Evolutionary conservation across 169 alveolate species (phyloP).

Genomic region (Theileria sp.): DNA sequence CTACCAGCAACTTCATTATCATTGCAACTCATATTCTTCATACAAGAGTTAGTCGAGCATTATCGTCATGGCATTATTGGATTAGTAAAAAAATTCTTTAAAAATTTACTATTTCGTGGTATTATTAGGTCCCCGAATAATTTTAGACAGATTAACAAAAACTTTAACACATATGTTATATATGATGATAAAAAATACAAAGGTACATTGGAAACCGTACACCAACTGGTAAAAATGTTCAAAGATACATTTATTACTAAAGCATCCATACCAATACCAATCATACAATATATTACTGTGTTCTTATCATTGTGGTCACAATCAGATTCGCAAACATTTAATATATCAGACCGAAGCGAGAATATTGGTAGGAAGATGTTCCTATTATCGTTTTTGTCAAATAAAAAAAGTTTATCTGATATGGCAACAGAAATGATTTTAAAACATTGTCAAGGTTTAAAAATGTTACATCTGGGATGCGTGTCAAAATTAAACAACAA

Average conservation of each 20-base stretch:
- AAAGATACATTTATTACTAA: conserved; percentile 46
- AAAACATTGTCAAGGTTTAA: conserved; percentile 29
- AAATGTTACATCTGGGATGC: conserved; percentile 58
- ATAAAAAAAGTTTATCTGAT: conserved; percentile 30
- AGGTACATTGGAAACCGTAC: conserved; percentile 20
- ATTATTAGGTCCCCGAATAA: conserved; percentile 31
- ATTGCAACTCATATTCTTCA: conserved; percentile 47
- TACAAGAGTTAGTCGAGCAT: conserved; percentile 49
- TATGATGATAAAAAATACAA: conserved; percentile 30
- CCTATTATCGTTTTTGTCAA: conserved; percentile 53
- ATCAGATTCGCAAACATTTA: conserved; percentile 16
- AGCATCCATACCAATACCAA: conserved; percentile 63
- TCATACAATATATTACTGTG: conserved; percentile 50
- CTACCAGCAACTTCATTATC: conserved; percentile 55
- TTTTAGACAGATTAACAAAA: conserved; percentile 15
- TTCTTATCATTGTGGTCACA: conserved; percentile 63
- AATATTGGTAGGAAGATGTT: conserved; percentile 46
- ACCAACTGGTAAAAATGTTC: conserved; percentile 39
- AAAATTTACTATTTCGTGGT: conserved; percentile 5
- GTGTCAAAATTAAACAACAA: neutral
- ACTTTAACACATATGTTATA: conserved; percentile 54
- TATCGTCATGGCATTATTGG: conserved; percentile 6
- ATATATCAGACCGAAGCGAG: conserved; percentile 24
- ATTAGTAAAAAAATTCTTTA: conserved; percentile 27
- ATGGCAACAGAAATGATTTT: conserved; percentile 53